phyloP scores from a whole-genome alignment of 129 eudicot genomes.

The Calendula officinalis region DNA sequence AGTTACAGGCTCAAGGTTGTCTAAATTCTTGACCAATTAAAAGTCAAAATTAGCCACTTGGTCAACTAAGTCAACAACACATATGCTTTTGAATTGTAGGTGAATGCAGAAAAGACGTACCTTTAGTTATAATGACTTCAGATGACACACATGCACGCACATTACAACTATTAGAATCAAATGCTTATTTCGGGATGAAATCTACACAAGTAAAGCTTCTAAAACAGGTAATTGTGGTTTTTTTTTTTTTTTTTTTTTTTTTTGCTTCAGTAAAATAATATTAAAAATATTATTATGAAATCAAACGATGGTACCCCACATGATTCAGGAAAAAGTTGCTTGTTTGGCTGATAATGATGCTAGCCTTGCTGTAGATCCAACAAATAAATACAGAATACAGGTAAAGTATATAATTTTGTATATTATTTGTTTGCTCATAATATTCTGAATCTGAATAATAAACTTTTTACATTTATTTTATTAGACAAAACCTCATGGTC shows the following conservation, averaged over 20 bases:
- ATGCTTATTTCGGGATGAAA: slow-evolving; percentile 90
- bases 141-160: slow-evolving; percentile 92
- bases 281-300: neutral
- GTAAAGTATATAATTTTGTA: slow-evolving; percentile 30
- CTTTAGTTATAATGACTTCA: slow-evolving; percentile 93
- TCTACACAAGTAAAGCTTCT: slow-evolving; percentile 76
- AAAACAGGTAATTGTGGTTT: slow-evolving; percentile 60
- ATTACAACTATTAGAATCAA: slow-evolving; percentile 64
- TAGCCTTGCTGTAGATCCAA: slow-evolving; percentile 77
- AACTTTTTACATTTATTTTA: neutral
- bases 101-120: slow-evolving; percentile 58
- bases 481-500: slow-evolving; percentile 98
- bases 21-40: neutral
- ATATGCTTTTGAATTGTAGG: slow-evolving; percentile 42
- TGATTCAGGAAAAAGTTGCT: slow-evolving; percentile 90
- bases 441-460: neutral
- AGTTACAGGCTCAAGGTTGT: slow-evolving; percentile 58
- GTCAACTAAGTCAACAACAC: slow-evolving; percentile 6
- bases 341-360: slow-evolving; percentile 98
- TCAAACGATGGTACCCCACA: neutral
- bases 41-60: neutral
- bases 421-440: neutral
- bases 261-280: slow-evolving; percentile 10
- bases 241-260: slow-evolving; percentile 1
- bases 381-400: slow-evolving; percentile 79